Base-by-base conservation (phyloP, 2,329 filamentous ascomycete species). In the Talaromyces funiculosus region DNA sequence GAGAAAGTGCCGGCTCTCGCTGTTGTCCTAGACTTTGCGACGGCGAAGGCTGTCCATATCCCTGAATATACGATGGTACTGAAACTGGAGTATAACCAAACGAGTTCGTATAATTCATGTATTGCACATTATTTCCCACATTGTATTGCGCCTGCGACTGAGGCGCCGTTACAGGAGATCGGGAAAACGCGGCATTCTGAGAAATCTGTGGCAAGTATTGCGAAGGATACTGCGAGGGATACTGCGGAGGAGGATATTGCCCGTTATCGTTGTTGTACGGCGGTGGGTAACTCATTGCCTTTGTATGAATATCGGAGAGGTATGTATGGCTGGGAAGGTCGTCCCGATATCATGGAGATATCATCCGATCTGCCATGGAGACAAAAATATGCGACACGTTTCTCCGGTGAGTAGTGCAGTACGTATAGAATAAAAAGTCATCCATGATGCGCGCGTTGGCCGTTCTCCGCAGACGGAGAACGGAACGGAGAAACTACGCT, bases 271-370 rank as follows among this genome's bases (percentile, higher is more conserved):
- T 61, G 35, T 43, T 53, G 64, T 75, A 72, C 59, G 75, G 72
- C 65, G 73, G 73, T 71, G 72, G 70, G 64, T 73, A 76, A 70
- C 71, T 74, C 74, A 76, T 76, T 68, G 71, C 73, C 73, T 68
- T 68, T 67, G 67, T 62, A 61, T 67, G 66, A 62, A 62, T 67
- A 43, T 38, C 47, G n/a, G 35, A 22, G 24, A n/a, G 14, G 14
- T 22, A 7, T 14, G n/a, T 38, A 42, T 38, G 33, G 49, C 7
- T 40, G 51, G 51, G 49, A 18, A 12, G 14, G 26, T 12, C 14
- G 43, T 26, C 56, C 56, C 56, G 33, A 26, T 26, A 51, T 58
- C 43, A 51, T 38, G 31, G n/a, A 35, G 16, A 38, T 38, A 51
- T 18, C 22, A 60, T 47, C 33, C n/a, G 40, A 59, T 37, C 38